Base-by-base conservation (phyloP, 2,329 filamentous ascomycete genomes). In the Phoma sp. region DNA sequence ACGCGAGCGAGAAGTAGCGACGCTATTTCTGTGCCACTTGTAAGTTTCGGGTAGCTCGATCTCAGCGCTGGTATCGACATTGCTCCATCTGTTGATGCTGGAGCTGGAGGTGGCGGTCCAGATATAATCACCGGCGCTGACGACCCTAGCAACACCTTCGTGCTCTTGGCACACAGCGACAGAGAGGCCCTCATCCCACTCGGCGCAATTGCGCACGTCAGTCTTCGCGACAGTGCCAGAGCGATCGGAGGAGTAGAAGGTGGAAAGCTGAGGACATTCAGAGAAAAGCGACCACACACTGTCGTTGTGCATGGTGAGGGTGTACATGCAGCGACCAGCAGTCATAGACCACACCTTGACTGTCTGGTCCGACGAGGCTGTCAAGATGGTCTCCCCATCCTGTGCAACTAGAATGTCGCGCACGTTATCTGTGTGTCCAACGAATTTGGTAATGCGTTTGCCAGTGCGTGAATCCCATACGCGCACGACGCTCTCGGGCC, bases 311-410 rank as follows among this genome's bases (percentile, higher is more conserved):
- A 99, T 99, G 49, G 93, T 97, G 65, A 99, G 84, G 0, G 95
- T 99, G 76, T 97, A 91, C 89, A 98, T 93, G 81, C 95, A 99
- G 64, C 95, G 85, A 50, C 95, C 95, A 22, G 92, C 93, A 9
- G 90, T 95, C 64, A 98, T 88, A 62, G 93, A 97, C 95, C 95
- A 99, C 53, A 98, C 86, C 78, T 99, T 99, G 79, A 99, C 89
- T 0, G 95, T 98, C 77, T 96, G 92, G 73, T 99, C 95, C 1
- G 93, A 93, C 65, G 93, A 96, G 11, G 91, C 93, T 0, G 93
- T 96, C 81, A 99, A 85, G 64, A 99, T 90, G 36, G 87, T 96
- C 70, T 96, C 92, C 35, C 91, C 93, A 55, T 90, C 87, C 63
- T 93, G 87, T 66, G 91, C 96, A 61, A 99, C 87, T 47, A 99